phyloP scores from a whole-genome alignment of 345 rosid species.

The Crucihimalaya himalaica region DNA sequence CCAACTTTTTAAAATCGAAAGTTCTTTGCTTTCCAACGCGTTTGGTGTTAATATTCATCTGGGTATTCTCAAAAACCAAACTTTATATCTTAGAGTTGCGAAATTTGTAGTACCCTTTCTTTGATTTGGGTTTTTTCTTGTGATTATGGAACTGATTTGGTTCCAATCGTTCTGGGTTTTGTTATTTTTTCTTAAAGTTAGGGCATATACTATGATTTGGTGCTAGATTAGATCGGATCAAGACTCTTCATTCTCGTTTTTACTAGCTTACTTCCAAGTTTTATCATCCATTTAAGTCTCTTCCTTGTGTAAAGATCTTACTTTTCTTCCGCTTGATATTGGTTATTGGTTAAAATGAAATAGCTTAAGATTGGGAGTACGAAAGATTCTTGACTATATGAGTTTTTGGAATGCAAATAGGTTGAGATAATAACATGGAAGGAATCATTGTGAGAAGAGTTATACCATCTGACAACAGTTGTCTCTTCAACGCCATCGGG shows the following conservation, averaged over 20 bases:
- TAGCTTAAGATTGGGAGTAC: not conserved
- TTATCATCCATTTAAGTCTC: not conserved
- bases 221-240: conserved; percentile 23
- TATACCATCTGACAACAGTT: conserved; percentile 95
- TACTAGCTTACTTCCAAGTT: not conserved
- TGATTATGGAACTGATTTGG: conserved; percentile 9
- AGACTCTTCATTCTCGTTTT: conserved; percentile 19
- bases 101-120: not conserved
- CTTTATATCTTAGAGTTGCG: not conserved
- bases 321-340: conserved; percentile 13
- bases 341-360: not conserved
- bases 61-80: conserved; percentile 24
- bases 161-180: not conserved
- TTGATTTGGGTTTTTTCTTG: not conserved
- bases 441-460: conserved; percentile 79
- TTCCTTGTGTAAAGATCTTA: conserved; percentile 6
- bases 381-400: conserved; percentile 1
- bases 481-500: conserved; percentile 95
- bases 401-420: not conserved
- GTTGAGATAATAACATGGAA: conserved; percentile 43
- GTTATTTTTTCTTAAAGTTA: not conserved
- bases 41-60: conserved; percentile 30
- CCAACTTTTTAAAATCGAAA: not conserved
- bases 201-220: not conserved
- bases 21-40: not conserved